phyloP scores from a whole-genome alignment of 2,329 filamentous ascomycete genomes.

The Fusarium albidum region DNA sequence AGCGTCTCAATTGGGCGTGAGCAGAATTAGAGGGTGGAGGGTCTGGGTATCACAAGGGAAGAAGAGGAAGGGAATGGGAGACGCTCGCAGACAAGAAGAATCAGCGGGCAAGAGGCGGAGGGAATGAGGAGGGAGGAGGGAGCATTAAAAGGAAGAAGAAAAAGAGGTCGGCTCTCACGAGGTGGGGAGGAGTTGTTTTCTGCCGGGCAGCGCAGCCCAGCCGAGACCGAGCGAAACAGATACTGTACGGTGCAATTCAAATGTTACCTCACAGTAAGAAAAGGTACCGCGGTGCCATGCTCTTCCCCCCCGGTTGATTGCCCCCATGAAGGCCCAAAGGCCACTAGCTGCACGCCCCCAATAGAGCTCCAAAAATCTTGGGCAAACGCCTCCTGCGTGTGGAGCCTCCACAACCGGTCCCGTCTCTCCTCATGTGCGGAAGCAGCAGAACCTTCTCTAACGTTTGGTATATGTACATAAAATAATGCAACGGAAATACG shows the following conservation, averaged over 20 bases:
- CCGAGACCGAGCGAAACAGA: slow-evolving; percentile 33
- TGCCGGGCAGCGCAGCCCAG: slow-evolving; percentile 24
- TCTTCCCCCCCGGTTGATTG: slow-evolving; percentile 24
- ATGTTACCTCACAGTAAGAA: slow-evolving; percentile 26
- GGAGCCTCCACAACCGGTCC: slow-evolving; percentile 12
- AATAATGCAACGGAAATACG: no score
- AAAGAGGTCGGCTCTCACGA: slow-evolving; percentile 20
- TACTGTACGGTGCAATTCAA: slow-evolving; percentile 29
- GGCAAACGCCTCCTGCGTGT: slow-evolving; percentile 10
- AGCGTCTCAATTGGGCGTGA: slow-evolving; percentile 32
- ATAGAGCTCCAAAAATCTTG: slow-evolving; percentile 21
- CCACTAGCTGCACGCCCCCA: slow-evolving; percentile 13
- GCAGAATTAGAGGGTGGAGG: slow-evolving; percentile 34
- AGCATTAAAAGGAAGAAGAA: slow-evolving; percentile 43
- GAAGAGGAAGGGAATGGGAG: slow-evolving; percentile 29
- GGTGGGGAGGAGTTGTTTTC: slow-evolving; percentile 42
- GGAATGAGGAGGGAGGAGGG: slow-evolving; percentile 26
- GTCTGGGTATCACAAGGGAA: slow-evolving; percentile 38
- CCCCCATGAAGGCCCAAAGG: slow-evolving; percentile 24
- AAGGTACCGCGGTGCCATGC: slow-evolving; percentile 28
- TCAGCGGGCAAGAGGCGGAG: slow-evolving; percentile 16
- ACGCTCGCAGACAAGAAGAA: slow-evolving; percentile 33
- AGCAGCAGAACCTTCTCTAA: no score
- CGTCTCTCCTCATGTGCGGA: slow-evolving; percentile 7
- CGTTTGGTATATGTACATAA: no score